Percentiles rank a stretch among this genome's conserved stretches.
phyloP scores from a whole-genome alignment of 2,329 filamentous ascomycete species.

The Neofusicoccum parvum region DNA sequence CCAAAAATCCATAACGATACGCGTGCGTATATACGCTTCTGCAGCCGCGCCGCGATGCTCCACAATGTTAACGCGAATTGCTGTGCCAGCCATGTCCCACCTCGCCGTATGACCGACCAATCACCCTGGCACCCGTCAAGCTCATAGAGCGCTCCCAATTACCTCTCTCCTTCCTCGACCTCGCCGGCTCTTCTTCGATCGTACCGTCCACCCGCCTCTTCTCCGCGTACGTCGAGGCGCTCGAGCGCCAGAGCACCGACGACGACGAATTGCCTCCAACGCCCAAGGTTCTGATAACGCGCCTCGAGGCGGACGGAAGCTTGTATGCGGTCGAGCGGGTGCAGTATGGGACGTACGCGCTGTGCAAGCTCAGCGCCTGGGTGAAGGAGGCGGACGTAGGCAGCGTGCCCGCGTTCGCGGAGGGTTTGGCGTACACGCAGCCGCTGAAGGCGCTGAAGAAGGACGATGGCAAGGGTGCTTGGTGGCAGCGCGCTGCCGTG shows the following conservation, averaged over 20 bases:
- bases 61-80: background rate
- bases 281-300: constrained; percentile 38
- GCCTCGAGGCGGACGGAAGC: constrained; percentile 58
- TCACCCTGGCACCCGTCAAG: constrained; percentile 37
- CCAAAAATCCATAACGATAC: constrained; percentile 17
- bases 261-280: background rate
- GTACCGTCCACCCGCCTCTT: constrained; percentile 35
- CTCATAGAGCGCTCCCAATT: constrained; percentile 40
- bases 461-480: constrained; percentile 24
- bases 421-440: constrained; percentile 54
- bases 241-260: constrained; percentile 29
- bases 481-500: constrained; percentile 38
- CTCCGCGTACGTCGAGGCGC: constrained; percentile 34
- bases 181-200: constrained; percentile 29
- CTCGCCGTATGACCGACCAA: constrained; percentile 33
- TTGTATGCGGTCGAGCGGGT: constrained; percentile 80
- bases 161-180: constrained; percentile 41
- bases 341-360: constrained; percentile 61
- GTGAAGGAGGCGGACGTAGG: constrained; percentile 53
- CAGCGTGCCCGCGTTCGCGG: constrained; percentile 39
- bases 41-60: no score
- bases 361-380: constrained; percentile 71
- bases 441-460: constrained; percentile 46
- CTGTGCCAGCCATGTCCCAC: constrained; percentile 30
- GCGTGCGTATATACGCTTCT: background rate